Conservation (phyloP, 257 asterid species). For the Fraxinus excelsior region DNA sequence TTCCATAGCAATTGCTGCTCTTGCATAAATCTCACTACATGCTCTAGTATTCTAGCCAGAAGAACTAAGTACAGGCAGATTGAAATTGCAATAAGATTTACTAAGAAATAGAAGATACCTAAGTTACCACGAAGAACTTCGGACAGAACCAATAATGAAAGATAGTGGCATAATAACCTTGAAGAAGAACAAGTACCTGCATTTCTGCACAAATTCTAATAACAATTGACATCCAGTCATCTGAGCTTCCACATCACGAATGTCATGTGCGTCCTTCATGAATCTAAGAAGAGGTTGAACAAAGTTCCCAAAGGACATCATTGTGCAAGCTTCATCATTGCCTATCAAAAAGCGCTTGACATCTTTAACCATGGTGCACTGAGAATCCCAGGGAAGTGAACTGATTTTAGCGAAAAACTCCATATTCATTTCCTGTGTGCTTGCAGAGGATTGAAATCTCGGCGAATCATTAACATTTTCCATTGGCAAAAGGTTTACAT, state of each 20-base stretch:
- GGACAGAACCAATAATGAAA: constrained; percentile 2
- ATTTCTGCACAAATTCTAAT: constrained; percentile 54
- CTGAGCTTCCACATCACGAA: constrained; percentile 61
- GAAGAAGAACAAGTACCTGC: constrained; percentile 54
- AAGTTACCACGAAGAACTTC: constrained; percentile 1
- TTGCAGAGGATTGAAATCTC: constrained; percentile 15
- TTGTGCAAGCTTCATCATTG: constrained; percentile 35
- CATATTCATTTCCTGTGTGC: constrained; percentile 33
- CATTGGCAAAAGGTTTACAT: constrained; percentile 13
- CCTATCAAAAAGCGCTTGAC: constrained; percentile 41
- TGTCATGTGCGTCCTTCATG: constrained; percentile 59
- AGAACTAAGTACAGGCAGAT: neutral
- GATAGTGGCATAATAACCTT: neutral
- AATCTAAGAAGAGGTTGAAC: constrained; percentile 46
- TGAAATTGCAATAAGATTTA: neutral
- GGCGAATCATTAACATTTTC: constrained; percentile 12
- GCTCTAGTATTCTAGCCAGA: neutral
- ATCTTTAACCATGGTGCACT: constrained; percentile 53
- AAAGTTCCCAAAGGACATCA: constrained; percentile 36
- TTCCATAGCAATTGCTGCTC: neutral
- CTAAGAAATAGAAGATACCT: neutral
- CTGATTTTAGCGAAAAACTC: constrained; percentile 43
- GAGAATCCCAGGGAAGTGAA: constrained; percentile 71
- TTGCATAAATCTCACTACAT: neutral
- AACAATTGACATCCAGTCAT: constrained; percentile 65